phyloP scores from a whole-genome alignment of 2,329 filamentous ascomycete species.

The Fusarium humuli region DNA sequence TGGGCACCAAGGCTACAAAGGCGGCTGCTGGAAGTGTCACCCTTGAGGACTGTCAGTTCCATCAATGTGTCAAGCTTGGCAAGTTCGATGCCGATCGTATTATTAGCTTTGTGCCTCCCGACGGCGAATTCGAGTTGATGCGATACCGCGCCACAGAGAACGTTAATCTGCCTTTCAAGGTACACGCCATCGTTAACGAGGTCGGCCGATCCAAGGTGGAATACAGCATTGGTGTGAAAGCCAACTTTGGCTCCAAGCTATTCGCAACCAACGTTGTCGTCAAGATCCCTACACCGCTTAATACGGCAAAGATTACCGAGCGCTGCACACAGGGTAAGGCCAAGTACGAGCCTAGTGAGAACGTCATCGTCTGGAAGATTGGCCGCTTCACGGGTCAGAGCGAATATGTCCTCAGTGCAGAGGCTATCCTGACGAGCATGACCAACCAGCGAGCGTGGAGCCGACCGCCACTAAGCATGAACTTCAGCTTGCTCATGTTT shows the following conservation, averaged over 20 bases:
- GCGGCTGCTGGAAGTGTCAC: constrained; percentile 96
- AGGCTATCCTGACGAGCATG: constrained; percentile 94
- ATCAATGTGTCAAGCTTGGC: constrained; percentile 97
- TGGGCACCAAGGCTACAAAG: constrained; percentile 89
- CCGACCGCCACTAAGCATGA: constrained; percentile 88
- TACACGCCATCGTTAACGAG: constrained; percentile 98
- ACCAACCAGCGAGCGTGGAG: constrained; percentile 99
- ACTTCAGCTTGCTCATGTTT: constrained; percentile 97
- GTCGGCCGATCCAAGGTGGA: constrained; percentile 97
- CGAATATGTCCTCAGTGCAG: constrained; percentile 94
- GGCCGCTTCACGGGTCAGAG: constrained; percentile 97
- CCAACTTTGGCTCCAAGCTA: constrained; percentile 95
- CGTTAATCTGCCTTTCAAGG: constrained; percentile 98
- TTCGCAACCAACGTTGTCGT: constrained; percentile 97
- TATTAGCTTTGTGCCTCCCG: constrained; percentile 95
- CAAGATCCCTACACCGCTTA: constrained; percentile 93
- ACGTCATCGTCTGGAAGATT: constrained; percentile 99
- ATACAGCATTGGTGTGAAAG: constrained; percentile 97
- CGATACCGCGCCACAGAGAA: constrained; percentile 98
- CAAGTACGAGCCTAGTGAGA: constrained; percentile 97
- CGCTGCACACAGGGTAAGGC: constrained; percentile 95
- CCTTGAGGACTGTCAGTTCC: constrained; percentile 97
- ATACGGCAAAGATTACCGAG: constrained; percentile 93
- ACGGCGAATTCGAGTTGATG: constrained; percentile 99
- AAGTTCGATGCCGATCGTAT: constrained; percentile 97